Percentiles rank a stretch among this genome's conserved stretches.
Evolutionary conservation across 345 rosid species (phyloP).

Genomic region (Hibiscus tridactylites): DNA sequence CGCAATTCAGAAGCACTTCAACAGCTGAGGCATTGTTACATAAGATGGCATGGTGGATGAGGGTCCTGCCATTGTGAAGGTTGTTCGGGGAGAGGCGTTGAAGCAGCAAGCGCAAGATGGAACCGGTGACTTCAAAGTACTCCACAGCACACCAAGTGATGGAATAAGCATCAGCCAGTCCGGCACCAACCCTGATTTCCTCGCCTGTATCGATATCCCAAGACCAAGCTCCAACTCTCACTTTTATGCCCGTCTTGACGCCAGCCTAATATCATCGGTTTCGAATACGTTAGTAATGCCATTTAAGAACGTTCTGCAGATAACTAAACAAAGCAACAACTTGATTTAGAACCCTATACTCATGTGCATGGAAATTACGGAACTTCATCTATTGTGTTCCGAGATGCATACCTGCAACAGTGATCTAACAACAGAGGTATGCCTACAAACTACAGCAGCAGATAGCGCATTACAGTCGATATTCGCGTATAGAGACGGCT

Average conservation of each 20-base stretch:
- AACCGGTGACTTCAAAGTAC: slow-evolving; percentile 50
- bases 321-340: not conserved
- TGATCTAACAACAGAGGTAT: slow-evolving; percentile 35
- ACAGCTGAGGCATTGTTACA: slow-evolving; percentile 47
- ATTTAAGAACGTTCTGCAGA: not conserved
- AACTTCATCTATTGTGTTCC: not conserved
- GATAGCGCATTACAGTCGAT: slow-evolving; percentile 46
- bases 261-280: slow-evolving; percentile 31
- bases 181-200: slow-evolving; percentile 60
- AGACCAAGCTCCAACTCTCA: slow-evolving; percentile 61
- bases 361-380: not conserved
- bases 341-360: not conserved
- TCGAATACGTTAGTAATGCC: not conserved
- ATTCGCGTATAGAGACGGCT: slow-evolving; percentile 52
- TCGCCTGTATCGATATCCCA: slow-evolving; percentile 59
- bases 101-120: slow-evolving; percentile 43
- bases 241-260: slow-evolving; percentile 30
- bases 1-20: slow-evolving; percentile 30
- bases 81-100: slow-evolving; percentile 19
- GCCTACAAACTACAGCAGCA: slow-evolving; percentile 55
- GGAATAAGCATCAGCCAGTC: slow-evolving; percentile 47
- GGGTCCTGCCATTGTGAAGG: slow-evolving; percentile 45
- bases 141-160: slow-evolving; percentile 61
- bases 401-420: slow-evolving; percentile 37
- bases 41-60: slow-evolving; percentile 54